Base-by-base conservation (phyloP, 352 stramenopile genomes). In the Phytophthora cryptogea region DNA sequence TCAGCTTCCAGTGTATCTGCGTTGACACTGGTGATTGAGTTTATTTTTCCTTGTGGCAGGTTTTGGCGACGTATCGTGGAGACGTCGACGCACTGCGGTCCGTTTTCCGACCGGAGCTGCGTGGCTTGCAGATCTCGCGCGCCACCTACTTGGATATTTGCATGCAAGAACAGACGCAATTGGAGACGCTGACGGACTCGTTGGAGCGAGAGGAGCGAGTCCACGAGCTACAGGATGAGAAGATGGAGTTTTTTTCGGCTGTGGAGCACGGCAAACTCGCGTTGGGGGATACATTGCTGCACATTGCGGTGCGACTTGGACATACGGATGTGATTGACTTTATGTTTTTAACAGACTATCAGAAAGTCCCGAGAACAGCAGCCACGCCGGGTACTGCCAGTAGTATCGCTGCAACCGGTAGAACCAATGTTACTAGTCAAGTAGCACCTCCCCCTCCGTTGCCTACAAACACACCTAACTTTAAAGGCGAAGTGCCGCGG, bases 131-230 rank as follows among this genome's bases (percentile, higher is more conserved):
- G 77, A 80, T 92, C 48, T 94, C 84, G 8, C 68, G 84, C 2
- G 82, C 84, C 11, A 89, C 78, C 27, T 94, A 90, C 52, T 63
- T 94, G 32, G 84, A 92, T 57, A 76, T 94, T 20, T 83, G 76
- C 70, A 76, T 82, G 47, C 74, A 83, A 3, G 82, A 88, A 40
- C 63, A 90, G 45, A 74, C 64, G 16, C 48, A 71, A 10, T 58
- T 94, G 31, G 73, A 89, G 46, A 60, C 68, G 16, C 54, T 90
- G 23, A 80, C 74, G 3, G 84, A 94, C 52, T 89, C 82, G 6
- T 50, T 78, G 5, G 70, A 89, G 50, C 75, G 75, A 39, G 82
- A 91, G 37, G 52, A 70, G 23, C 63, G 56, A 32, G 52, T 64
- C 9, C 72, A 79, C 16, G 68, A 68, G 26, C 66, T 91, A 26